Conservation (phyloP, 257 asterid genomes). For the Ehretia macrophylla region DNA sequence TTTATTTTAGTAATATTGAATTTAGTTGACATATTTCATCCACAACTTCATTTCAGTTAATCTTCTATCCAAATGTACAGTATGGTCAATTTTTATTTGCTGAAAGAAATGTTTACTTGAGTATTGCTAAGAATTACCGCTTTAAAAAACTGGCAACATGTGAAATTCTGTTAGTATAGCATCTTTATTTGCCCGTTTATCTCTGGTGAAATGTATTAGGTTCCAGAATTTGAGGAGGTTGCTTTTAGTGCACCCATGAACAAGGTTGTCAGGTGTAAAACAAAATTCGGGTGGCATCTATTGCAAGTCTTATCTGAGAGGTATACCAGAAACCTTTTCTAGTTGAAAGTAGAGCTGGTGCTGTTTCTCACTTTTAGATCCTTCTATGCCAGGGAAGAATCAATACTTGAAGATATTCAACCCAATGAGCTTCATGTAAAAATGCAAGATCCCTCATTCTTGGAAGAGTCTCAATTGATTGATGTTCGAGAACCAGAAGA, state of each 20-base stretch:
- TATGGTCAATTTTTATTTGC: too few relatives aligned
- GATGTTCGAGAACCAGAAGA: constrained; percentile 99
- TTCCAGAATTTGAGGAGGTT: constrained; percentile 95
- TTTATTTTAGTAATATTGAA: too few relatives aligned
- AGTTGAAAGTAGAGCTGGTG: constrained; percentile 12
- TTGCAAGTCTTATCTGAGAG: constrained; percentile 96
- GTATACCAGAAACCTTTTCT: constrained; percentile 27
- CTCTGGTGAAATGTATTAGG: constrained; percentile 45
- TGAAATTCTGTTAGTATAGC: too few relatives aligned
- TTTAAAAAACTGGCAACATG: not conserved
- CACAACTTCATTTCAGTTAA: too few relatives aligned
- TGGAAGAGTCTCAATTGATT: constrained; percentile 78
- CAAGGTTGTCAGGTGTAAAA: constrained; percentile 75
- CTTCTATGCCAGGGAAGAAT: constrained; percentile 54
- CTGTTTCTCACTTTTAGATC: constrained; percentile 16
- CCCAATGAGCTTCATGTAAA: constrained; percentile 72
- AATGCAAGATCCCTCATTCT: constrained; percentile 81
- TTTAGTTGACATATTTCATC: too few relatives aligned
- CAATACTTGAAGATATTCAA: constrained; percentile 63
- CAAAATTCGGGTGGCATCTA: constrained; percentile 93
- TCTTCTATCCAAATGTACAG: too few relatives aligned
- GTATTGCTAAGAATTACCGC: too few relatives aligned
- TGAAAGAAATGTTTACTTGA: not conserved
- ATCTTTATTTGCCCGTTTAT: constrained; percentile 2
- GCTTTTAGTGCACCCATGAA: constrained; percentile 77